Conservation (phyloP, 257 asterid species). For the Solanum peruvianum region DNA sequence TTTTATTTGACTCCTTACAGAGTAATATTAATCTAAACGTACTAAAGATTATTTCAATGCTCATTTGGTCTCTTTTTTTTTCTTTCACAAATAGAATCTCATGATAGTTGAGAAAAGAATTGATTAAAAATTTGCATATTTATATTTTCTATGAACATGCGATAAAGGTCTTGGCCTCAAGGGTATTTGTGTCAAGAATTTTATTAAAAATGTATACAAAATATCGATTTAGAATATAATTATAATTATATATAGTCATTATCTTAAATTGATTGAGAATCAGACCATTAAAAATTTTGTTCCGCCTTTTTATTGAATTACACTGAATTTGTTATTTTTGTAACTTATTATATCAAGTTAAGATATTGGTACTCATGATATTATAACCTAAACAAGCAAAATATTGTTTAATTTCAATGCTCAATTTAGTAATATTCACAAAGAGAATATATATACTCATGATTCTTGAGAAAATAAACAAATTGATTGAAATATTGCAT, state of each 20-base stretch:
- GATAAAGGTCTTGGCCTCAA: too few species aligned
- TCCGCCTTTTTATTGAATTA: too few species aligned
- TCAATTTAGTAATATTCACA: too few species aligned
- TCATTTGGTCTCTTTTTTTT: neutral
- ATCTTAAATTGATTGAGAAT: neutral
- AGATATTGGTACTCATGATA: neutral
- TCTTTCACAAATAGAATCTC: neutral
- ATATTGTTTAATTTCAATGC: neutral
- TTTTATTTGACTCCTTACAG: too few species aligned
- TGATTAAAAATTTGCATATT: neutral
- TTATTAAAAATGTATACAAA: too few species aligned
- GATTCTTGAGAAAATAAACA: neutral
- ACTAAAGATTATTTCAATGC: neutral
- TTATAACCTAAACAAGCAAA: neutral
- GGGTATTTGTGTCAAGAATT: neutral
- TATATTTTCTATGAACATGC: neutral
- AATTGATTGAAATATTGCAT: neutral
- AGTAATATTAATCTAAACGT: neutral
- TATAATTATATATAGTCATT: too few species aligned
- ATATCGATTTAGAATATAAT: too few species aligned
- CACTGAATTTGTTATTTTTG: too few species aligned
- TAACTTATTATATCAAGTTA: neutral
- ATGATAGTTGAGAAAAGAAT: neutral
- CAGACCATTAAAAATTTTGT: fast-evolving
- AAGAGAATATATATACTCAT: neutral